Percentiles rank a stretch among this genome's conserved stretches.
Evolutionary conservation across 208 protist species (phyloP).

Genomic region (Leishmania tarentolae): DNA sequence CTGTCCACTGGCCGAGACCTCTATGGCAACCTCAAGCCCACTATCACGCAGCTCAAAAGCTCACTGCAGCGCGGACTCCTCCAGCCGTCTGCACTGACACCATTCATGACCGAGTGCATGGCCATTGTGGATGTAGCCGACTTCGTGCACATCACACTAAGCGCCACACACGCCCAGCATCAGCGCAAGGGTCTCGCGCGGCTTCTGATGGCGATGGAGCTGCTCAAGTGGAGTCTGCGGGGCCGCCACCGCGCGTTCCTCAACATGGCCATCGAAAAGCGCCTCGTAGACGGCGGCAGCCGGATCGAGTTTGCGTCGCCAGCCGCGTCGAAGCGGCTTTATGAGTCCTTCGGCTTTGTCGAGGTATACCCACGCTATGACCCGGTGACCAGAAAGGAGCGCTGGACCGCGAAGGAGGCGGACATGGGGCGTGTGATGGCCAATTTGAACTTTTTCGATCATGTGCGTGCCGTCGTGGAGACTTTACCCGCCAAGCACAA

Average conservation of each 20-base stretch:
- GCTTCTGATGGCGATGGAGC: slow-evolving; percentile 73
- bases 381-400: slow-evolving; percentile 55
- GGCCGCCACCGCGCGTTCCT: slow-evolving; percentile 73
- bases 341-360: slow-evolving; percentile 72
- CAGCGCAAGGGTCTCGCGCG: slow-evolving; percentile 60
- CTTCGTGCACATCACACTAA: slow-evolving; percentile 87
- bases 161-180: slow-evolving; percentile 66
- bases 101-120: slow-evolving; percentile 58
- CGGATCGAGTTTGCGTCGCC: slow-evolving; percentile 67
- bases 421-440: slow-evolving; percentile 87
- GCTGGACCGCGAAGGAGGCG: slow-evolving; percentile 79
- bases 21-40: slow-evolving; percentile 79
- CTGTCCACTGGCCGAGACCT: slow-evolving; percentile 82
- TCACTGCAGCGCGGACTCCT: slow-evolving; percentile 56
- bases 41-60: slow-evolving; percentile 78
- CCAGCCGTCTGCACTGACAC: slow-evolving; percentile 27
- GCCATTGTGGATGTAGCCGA: slow-evolving; percentile 68
- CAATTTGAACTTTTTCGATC: slow-evolving; percentile 60
- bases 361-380: slow-evolving; percentile 84
- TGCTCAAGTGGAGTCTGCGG: slow-evolving; percentile 77
- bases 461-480: slow-evolving; percentile 30
- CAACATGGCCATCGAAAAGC: slow-evolving; percentile 89
- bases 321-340: slow-evolving; percentile 59
- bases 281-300: slow-evolving; percentile 60
- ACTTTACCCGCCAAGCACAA: slow-evolving; percentile 11